A percentile compares a stretch with the other conserved stretches of the same genome.
phyloP scores from a whole-genome alignment of 352 stramenopile species.

The Globisporangium mamillatum region DNA sequence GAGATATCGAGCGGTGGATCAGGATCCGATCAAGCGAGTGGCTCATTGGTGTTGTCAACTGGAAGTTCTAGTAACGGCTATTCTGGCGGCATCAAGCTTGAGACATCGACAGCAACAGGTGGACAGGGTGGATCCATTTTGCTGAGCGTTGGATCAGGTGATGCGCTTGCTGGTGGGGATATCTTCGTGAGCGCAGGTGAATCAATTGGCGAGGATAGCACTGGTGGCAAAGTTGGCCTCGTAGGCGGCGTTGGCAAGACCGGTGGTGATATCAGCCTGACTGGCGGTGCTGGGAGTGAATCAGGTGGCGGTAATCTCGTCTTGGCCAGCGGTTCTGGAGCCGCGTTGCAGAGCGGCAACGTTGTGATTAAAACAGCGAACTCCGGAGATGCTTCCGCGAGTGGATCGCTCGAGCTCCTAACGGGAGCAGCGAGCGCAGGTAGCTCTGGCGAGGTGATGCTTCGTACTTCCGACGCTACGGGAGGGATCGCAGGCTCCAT shows the following conservation, averaged over 20 bases:
- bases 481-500: slow-evolving; percentile 23
- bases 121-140: slow-evolving; percentile 18
- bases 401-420: slow-evolving; percentile 21
- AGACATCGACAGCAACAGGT: slow-evolving; percentile 12
- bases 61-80: slow-evolving; percentile 3
- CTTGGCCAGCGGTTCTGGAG: slow-evolving; percentile 25
- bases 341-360: slow-evolving; percentile 20
- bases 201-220: slow-evolving; percentile 14
- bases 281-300: slow-evolving; percentile 13
- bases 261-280: slow-evolving; percentile 16
- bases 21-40: slow-evolving; percentile 19
- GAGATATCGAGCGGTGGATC: slow-evolving; percentile 21
- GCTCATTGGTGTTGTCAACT: slow-evolving; percentile 21
- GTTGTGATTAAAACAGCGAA: slow-evolving; percentile 24
- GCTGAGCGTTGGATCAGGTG: slow-evolving; percentile 15
- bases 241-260: slow-evolving; percentile 12
- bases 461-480: slow-evolving; percentile 21
- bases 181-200: slow-evolving; percentile 8
- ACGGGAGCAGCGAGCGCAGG: slow-evolving; percentile 23
- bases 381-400: slow-evolving; percentile 14
- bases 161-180: slow-evolving; percentile 10
- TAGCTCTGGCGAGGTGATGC: slow-evolving; percentile 15
- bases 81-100: slow-evolving; percentile 7
- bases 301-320: slow-evolving; percentile 23
- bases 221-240: slow-evolving; percentile 14